Percentiles rank a stretch among this genome's conserved stretches.
Evolutionary conservation across 2,329 filamentous ascomycete genomes (phyloP).

Genomic region (Trichophyton schoenleinii): DNA sequence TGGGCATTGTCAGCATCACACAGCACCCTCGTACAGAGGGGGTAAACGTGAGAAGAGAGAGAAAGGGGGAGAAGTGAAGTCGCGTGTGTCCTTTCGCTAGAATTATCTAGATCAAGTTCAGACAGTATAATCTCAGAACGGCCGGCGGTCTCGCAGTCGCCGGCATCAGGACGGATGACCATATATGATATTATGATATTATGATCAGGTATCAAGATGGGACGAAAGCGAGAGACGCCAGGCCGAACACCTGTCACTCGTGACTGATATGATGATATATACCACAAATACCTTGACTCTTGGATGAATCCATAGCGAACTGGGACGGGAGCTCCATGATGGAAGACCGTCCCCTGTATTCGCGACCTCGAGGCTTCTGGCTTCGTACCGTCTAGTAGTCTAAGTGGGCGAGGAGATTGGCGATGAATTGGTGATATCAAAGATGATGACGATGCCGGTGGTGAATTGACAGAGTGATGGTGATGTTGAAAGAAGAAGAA

Average conservation of each 20-base stretch:
- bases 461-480: background rate
- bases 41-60: constrained; percentile 28
- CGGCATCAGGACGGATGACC: background rate
- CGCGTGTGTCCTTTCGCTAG: constrained; percentile 81
- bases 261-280: constrained; percentile 26
- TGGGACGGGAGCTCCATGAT: background rate
- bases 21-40: constrained; percentile 11
- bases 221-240: constrained; percentile 7
- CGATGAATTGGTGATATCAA: background rate
- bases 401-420: background rate
- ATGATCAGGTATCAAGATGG: constrained; percentile 3
- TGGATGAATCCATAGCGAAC: constrained; percentile 20
- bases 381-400: constrained; percentile 1
- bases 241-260: constrained; percentile 35
- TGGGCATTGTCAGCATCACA: constrained; percentile 22
- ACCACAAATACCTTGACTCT: constrained; percentile 33
- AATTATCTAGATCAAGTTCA: constrained; percentile 80
- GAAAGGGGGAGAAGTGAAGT: constrained; percentile 27
- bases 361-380: constrained; percentile 4
- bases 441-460: too few relatives aligned
- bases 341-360: constrained; percentile 2
- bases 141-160: constrained; percentile 11
- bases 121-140: constrained; percentile 65
- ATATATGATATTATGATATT: background rate
- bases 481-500: background rate